A percentile compares a stretch with the other conserved stretches of the same genome.
Evolutionary conservation across 2,329 filamentous ascomycete genomes (phyloP).

Genomic region (Fusarium sp.): DNA sequence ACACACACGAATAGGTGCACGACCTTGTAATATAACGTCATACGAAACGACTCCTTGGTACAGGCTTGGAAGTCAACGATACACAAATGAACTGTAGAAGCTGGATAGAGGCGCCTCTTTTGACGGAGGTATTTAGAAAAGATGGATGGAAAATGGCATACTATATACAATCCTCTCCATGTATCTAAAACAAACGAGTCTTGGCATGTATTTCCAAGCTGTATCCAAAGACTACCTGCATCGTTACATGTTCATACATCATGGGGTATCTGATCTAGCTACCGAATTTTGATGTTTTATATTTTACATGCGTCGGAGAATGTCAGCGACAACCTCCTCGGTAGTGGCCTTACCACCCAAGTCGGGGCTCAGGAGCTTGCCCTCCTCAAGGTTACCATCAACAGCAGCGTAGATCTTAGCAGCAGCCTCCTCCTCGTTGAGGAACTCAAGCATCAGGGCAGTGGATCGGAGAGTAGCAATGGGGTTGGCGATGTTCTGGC

Average conservation of each 20-base stretch:
- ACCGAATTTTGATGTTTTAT: conserved; percentile 9
- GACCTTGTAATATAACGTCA: conserved; percentile 41
- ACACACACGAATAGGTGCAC: conserved; percentile 35
- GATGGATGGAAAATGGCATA: conserved; percentile 27
- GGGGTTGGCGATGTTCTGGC: conserved; percentile 91
- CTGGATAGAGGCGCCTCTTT: not conserved
- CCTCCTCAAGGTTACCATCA: conserved; percentile 87
- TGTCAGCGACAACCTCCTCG: conserved; percentile 85
- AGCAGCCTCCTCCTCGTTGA: conserved; percentile 85
- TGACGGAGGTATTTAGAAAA: conserved; percentile 10
- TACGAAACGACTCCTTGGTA: conserved; percentile 6
- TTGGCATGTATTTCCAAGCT: conserved; percentile 1
- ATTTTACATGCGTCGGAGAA: conserved; percentile 78
- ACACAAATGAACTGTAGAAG: conserved; percentile 22
- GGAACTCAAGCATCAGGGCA: conserved; percentile 95
- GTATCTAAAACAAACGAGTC: conserved; percentile 10
- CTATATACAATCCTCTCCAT: conserved; percentile 38
- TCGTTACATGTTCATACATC: not conserved
- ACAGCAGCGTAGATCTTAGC: conserved; percentile 91
- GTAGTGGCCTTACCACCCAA: conserved; percentile 88
- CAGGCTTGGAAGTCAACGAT: conserved; percentile 27
- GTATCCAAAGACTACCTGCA: not conserved
- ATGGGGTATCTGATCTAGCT: not conserved
- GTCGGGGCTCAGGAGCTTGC: conserved; percentile 83
- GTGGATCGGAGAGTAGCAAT: conserved; percentile 93